Evolutionary conservation across 2,329 filamentous ascomycete species (phyloP), one percentile per base, ranked within the genome.

Genomic region (Fusarium mangiferae): DNA sequence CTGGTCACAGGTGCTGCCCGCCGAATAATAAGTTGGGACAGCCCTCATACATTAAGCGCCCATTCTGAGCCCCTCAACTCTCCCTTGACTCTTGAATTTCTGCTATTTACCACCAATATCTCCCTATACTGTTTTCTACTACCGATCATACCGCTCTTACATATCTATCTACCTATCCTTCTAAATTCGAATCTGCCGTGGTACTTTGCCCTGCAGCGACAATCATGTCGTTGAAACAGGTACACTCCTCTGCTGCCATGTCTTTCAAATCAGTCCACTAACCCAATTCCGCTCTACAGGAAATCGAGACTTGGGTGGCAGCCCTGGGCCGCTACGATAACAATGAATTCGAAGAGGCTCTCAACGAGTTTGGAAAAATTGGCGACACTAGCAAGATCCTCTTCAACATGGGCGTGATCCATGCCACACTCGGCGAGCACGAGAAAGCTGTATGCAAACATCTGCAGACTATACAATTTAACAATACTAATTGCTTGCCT

Each of bases 231-330:
- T 83, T 90, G 78, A 90, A 90, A 84, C 88, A 90, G 84, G 89
- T 90, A 83, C 70, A 83, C 79, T 61, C n/a, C 52, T 52, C 46
- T 44, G 26, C 36, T 14, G 42, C 28, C n/a, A 71, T 66, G 54
- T 36, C 64, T 46, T 64, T 52, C n/a, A 28, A 24, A 33, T 55
- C 62, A 58, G 66, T 30, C 70, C 52, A 68, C 75, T 78, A 59
- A 77, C 63, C 54, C 28, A 36, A 59, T 52, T 57, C 5, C n/a
- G 60, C 45, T 13, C 48, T 44, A 68, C 73, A 97, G 95, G 96
- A 99, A 93, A 99, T 99, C 84, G 96, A 98, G 86, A 97, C 94
- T 56, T 99, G 96, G 96, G 96, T 98, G 76, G 88, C 92, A 82
- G 96, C 96, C 83, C 90, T 99, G 62, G 91, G 87, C 78, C 92